A percentile compares a stretch with the other conserved stretches of the same genome.
These are phyloP conservation scores for Fusarium humuli DNA, from an alignment of 2,329 filamentous ascomycete genomes.

Conservation along the genomic window DNA sequence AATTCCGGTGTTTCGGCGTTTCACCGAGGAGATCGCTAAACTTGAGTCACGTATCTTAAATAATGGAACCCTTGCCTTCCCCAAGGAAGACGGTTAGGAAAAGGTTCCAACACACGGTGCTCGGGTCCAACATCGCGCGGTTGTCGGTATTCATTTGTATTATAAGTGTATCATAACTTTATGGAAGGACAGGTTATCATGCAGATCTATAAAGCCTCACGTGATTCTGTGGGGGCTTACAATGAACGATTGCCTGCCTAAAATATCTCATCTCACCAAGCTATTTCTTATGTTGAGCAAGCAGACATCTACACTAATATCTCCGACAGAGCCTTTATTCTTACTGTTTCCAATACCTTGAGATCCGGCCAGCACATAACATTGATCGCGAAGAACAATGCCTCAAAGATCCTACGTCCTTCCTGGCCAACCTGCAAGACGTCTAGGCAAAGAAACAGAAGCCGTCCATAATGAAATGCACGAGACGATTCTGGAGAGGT, in stretches of 20 bases:
- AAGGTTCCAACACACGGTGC: fast-evolving
- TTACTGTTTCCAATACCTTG: not conserved
- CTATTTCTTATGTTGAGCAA: not conserved
- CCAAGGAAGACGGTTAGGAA: fast-evolving
- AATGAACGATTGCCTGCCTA: not conserved
- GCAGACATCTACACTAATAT: not conserved
- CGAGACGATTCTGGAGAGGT: not conserved
- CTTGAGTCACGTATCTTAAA: not conserved
- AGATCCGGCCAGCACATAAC: not conserved
- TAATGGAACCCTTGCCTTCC: not conserved
- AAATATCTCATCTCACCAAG: not conserved
- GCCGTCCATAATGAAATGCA: not conserved
- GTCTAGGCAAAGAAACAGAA: not conserved
- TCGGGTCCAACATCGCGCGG: fast-evolving
- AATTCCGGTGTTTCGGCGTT: too few relatives aligned
- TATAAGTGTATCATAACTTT: not conserved
- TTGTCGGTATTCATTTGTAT: not conserved
- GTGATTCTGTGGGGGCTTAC: not conserved
- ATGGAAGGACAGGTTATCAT: not conserved
- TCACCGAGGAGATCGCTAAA: not conserved
- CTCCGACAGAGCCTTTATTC: fast-evolving
- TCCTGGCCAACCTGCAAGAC: not conserved
- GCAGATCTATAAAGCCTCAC: not conserved
- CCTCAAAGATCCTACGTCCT: not conserved
- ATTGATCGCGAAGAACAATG: not conserved